Base-by-base conservation (phyloP, 306 rosid genomes). In the Rosa lucieae region DNA sequence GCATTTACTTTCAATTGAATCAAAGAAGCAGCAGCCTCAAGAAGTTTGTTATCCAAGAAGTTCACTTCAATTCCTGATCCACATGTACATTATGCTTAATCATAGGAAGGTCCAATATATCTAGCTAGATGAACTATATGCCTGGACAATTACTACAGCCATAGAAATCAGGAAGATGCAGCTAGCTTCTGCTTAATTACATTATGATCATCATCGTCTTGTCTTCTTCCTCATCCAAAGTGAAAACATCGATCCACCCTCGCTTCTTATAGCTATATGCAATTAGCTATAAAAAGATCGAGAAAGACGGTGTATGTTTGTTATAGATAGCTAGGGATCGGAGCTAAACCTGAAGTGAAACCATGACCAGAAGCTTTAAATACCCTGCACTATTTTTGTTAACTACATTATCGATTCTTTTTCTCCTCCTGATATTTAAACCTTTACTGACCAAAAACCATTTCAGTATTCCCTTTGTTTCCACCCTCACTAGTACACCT, bases 291-390 rank as follows among this genome's bases (percentile, higher is more conserved):
- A 20, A 20, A 6, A 8, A 20, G 62, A 55, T 20, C 7, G 9
- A 17, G 59, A 53, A 0, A 49, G 4, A 49, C 55, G 11, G 26
- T n/a, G 5, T 23, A 5, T 23, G 68, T 62, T 12, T 26, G 42
- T 10, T 62, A 62, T 62, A 26, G 23, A 58, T 67, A 43, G 18
- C 5, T 11, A 11, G 52, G 52, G 52, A 14, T 47, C 15, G 58
- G 21, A 52, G n/a, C 9, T 52, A 2, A 52, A 15, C 47, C 47
- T 44, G 47, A 53, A 70, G 47, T 46, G 42, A 29, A 67, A 29
- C 77, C 52, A 83, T 83, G 83, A 70, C 37, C 42, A 40, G 63
- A 52, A 52, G 75, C 67, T 62, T 63, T 70, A 78, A 44, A 53
- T 61, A 69, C 81, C 51, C 78, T 26, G 13, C 52, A 71, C 62